Conservation (phyloP, 106 monocot genomes). For the Dactylorhiza incarnata region DNA sequence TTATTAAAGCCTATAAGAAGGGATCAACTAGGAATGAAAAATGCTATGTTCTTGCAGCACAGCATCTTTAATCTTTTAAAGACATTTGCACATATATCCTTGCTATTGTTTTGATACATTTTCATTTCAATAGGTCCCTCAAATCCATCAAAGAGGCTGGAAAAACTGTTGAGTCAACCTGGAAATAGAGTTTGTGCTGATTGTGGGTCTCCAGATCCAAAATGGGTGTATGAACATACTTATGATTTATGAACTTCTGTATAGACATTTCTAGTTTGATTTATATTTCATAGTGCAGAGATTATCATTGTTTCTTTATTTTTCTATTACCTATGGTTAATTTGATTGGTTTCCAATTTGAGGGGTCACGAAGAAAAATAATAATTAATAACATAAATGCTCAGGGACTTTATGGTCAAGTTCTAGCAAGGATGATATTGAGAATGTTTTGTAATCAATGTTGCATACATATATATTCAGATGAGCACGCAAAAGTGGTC, state of each 20-base stretch:
- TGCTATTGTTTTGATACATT: not conserved
- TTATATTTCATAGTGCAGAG: not conserved
- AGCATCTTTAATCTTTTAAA: not conserved
- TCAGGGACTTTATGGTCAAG: not conserved
- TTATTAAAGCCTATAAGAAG: not conserved
- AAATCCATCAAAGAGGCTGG: slow-evolving; percentile 30
- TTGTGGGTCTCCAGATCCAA: slow-evolving; percentile 75
- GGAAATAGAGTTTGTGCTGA: slow-evolving; percentile 75
- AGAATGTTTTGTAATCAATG: not conserved
- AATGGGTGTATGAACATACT: slow-evolving; percentile 70
- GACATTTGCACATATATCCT: not conserved
- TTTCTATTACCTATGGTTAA: not conserved
- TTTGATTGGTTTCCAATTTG: not conserved
- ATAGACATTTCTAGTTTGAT: not conserved
- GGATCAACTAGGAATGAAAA: not conserved
- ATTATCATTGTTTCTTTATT: not conserved
- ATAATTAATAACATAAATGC: not conserved
- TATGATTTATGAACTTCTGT: slow-evolving; percentile 4
- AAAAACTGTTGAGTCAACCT: slow-evolving; percentile 45
- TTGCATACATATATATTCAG: not conserved
- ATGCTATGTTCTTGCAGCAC: not conserved
- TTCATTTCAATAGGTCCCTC: slow-evolving; percentile 16
- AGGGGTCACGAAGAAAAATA: not conserved
- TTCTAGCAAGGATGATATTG: not conserved
- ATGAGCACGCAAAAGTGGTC: not conserved